A percentile compares a stretch with the other conserved stretches of the same genome.
phyloP scores from a whole-genome alignment of 1,284 basidiomycete species.

The Ustilago vetiveriae region DNA sequence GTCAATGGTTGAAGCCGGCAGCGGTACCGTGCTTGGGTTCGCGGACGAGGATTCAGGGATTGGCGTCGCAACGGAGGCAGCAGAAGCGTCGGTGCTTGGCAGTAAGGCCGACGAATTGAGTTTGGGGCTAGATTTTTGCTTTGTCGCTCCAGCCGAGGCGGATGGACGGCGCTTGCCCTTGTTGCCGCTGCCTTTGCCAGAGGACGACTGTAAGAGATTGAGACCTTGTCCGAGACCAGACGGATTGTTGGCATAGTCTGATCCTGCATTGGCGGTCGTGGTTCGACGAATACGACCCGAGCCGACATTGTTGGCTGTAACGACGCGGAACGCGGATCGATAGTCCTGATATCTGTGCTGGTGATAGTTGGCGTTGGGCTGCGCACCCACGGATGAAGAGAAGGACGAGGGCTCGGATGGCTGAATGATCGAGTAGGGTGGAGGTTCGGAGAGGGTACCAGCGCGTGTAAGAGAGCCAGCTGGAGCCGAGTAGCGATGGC shows the following conservation, averaged over 20 bases:
- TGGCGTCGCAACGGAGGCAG: background rate
- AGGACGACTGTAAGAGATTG: conserved; percentile 24
- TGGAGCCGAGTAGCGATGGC: conserved; percentile 56
- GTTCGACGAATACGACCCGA: conserved; percentile 39
- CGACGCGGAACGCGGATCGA: conserved; percentile 55
- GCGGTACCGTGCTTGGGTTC: conserved; percentile 25
- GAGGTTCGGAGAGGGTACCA: conserved; percentile 50
- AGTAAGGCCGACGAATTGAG: conserved; percentile 7
- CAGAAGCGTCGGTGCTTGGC: background rate
- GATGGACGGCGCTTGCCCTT: conserved; percentile 30
- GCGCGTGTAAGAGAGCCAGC: conserved; percentile 42
- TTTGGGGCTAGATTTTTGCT: conserved; percentile 31
- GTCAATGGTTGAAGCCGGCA: conserved; percentile 25
- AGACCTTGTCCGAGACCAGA: conserved; percentile 26
- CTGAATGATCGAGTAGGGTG: conserved; percentile 51
- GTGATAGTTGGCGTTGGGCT: conserved; percentile 64
- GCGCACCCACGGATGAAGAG: conserved; percentile 61
- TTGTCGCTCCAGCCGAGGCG: conserved; percentile 12
- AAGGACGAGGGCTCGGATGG: conserved; percentile 64
- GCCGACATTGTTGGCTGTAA: conserved; percentile 47
- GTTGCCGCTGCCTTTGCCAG: conserved; percentile 4
- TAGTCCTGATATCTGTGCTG: conserved; percentile 58
- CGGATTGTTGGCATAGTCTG: conserved; percentile 10
- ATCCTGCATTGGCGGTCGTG: conserved; percentile 5
- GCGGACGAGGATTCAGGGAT: conserved; percentile 2